phyloP scores from a whole-genome alignment of 2,329 filamentous ascomycete genomes.

The Didymella glomerata region DNA sequence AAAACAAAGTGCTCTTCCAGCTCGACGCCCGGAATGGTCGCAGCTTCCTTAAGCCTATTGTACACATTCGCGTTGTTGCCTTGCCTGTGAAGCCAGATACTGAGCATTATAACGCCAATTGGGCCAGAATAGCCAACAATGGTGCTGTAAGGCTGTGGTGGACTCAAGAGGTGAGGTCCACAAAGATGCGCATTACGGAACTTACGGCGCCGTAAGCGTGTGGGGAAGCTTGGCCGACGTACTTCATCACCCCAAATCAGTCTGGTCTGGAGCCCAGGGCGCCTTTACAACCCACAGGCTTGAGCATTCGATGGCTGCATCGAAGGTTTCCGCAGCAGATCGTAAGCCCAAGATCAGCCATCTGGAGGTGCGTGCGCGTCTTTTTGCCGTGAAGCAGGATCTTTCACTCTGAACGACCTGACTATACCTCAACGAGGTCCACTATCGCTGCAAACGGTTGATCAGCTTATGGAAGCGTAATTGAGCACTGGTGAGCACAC shows the following conservation, averaged over 20 bases:
- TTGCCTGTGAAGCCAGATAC: neutral
- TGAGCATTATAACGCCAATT: neutral
- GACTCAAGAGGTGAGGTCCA: slow-evolving; percentile 29
- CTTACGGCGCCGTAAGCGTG: slow-evolving; percentile 29
- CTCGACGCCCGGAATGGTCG: neutral
- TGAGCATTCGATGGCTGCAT: slow-evolving; percentile 34
- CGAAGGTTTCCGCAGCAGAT: slow-evolving; percentile 32
- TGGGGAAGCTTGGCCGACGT: slow-evolving; percentile 46
- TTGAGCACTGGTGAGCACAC: slow-evolving; percentile 16
- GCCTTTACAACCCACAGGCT: slow-evolving; percentile 22
- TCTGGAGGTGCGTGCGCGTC: slow-evolving; percentile 29
- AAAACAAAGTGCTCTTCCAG: slow-evolving; percentile 2
- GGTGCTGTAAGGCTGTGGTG: neutral
- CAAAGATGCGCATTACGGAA: slow-evolving; percentile 17
- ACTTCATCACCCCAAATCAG: slow-evolving; percentile 36
- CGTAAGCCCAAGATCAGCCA: slow-evolving; percentile 17
- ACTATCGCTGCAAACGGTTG: slow-evolving; percentile 23
- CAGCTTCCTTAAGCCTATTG: neutral
- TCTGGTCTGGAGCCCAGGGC: slow-evolving; percentile 23
- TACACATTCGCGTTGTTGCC: neutral
- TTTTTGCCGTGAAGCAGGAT: slow-evolving; percentile 23
- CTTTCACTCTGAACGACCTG: slow-evolving; percentile 21
- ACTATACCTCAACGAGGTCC: slow-evolving; percentile 17
- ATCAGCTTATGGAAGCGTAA: slow-evolving; percentile 18
- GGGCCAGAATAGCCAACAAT: neutral